phyloP scores from a whole-genome alignment of 345 rosid genomes.

The Trapa incisa region DNA sequence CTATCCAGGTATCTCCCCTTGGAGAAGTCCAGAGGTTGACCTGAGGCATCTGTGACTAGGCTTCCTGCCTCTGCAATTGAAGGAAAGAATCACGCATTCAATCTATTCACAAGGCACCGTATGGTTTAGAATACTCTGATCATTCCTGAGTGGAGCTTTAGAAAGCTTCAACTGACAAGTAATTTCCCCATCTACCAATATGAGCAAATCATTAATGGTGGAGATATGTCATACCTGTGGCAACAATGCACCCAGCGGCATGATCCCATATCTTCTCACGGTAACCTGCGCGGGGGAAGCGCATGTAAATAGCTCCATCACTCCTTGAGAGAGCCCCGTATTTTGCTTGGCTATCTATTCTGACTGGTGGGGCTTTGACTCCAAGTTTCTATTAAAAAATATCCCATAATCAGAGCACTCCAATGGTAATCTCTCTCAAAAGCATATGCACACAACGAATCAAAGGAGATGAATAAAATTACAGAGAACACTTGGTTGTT shows the following conservation, averaged over 20 bases:
- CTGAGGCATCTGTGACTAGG: constrained; percentile 57
- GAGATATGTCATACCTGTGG: constrained; percentile 39
- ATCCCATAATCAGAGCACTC: not conserved
- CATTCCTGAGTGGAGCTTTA: too few species aligned
- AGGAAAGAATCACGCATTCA: not conserved
- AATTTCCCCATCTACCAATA: too few species aligned
- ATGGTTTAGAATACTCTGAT: too few species aligned
- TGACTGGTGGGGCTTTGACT: constrained; percentile 74
- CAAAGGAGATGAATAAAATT: too few species aligned
- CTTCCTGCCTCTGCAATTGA: constrained; percentile 73
- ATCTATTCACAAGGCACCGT: not conserved
- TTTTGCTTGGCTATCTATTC: constrained; percentile 94
- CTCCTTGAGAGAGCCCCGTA: constrained; percentile 90
- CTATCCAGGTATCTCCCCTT: constrained; percentile 68
- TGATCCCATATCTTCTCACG: constrained; percentile 98
- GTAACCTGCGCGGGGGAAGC: constrained; percentile 78
- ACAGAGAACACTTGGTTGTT: too few species aligned
- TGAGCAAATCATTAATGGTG: not conserved
- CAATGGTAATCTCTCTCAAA: not conserved
- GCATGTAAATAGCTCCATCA: constrained; percentile 82
- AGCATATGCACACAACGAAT: not conserved
- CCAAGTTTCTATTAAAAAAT: constrained; percentile 67
- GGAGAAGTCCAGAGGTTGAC: constrained; percentile 70
- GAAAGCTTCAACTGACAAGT: too few species aligned
- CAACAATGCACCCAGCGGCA: constrained; percentile 88